Base-by-base conservation (phyloP, 805 yeast genomes). In the Metschnikowia kofuensis region DNA sequence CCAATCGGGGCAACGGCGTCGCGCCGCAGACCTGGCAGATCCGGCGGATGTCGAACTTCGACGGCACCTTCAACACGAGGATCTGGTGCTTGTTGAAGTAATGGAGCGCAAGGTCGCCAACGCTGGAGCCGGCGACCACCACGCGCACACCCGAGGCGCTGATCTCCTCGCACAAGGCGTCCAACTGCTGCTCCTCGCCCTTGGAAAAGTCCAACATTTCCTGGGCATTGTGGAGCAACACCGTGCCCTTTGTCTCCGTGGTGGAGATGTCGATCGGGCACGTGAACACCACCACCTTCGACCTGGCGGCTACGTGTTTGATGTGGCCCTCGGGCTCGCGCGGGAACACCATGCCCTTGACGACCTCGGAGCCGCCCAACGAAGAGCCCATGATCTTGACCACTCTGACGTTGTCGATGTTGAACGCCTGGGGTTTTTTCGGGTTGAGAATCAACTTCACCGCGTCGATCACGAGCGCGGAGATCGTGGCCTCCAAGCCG, bases 211-310 rank as follows among this genome's bases (percentile, higher is more conserved):
- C 95, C 56, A 92, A 77, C 97, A 94, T 91, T 70, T 94, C 98
- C 68, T 92, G 79, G 11, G 99, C 99, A 63, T 89, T 91, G 72
- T 94, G 97, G 57, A 94, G 78, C 61, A 94, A 76, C 42, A 94
- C 99, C 13, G 99, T 94, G 44, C 99, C 98, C 72, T 92, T 92
- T 21, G 98, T 92, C 73, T 94, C 99, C n/a, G 99, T 91, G 52
- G 90, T 85, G 12, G 97, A 85, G 52, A 89, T 89, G 70, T 94
- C 99, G 47, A 94, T 82, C 28, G 98, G 97, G 67, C 96, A 85
- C 8, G 96, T 89, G 74, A 77, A 94, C 2, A 90, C 91, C 9
- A 88, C 99, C 40, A 94, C 98, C 66, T 89, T 90, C 14, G 95
- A 82, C 58, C 78, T 82, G 16, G 49, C 40, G 9, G 60, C 65